A percentile compares a stretch with the other conserved stretches of the same genome.
phyloP scores from a whole-genome alignment of 2,329 filamentous ascomycete genomes.

The Claviceps pusilla region DNA sequence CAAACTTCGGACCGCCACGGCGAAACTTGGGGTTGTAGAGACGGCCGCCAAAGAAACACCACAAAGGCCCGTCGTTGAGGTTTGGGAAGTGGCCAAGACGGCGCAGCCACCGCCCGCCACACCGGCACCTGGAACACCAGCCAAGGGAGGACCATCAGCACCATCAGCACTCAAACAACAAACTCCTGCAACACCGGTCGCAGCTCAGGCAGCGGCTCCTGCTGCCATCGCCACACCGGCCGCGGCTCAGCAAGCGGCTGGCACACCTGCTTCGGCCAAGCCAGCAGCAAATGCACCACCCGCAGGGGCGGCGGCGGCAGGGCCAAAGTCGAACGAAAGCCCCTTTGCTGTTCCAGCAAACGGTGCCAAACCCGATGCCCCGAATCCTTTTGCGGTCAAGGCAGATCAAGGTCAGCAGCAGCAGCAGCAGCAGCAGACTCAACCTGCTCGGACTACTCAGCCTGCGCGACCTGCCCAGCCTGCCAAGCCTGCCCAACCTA shows the following conservation, averaged over 20 bases:
- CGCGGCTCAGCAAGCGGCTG: neutral
- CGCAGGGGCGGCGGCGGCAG: neutral
- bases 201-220: neutral
- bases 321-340: neutral
- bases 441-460: neutral
- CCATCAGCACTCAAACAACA: constrained; percentile 8
- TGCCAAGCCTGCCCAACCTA: constrained; percentile 3
- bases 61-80: constrained; percentile 66
- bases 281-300: constrained; percentile 4
- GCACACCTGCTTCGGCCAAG: constrained; percentile 7
- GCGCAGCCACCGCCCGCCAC: constrained; percentile 14
- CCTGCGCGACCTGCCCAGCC: neutral
- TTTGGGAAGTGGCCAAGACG: constrained; percentile 66
- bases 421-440: constrained; percentile 1
- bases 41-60: constrained; percentile 77
- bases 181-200: constrained; percentile 4
- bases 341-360: constrained; percentile 1
- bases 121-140: constrained; percentile 6
- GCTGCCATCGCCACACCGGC: neutral
- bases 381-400: constrained; percentile 4
- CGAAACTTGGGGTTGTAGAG: constrained; percentile 65
- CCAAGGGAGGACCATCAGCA: constrained; percentile 5
- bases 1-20: constrained; percentile 45
- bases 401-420: constrained; percentile 4
- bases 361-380: neutral